These are phyloP conservation scores for Fraxinus sp. DNA, from an alignment of 305 asterid species.

Conservation along the genomic window DNA sequence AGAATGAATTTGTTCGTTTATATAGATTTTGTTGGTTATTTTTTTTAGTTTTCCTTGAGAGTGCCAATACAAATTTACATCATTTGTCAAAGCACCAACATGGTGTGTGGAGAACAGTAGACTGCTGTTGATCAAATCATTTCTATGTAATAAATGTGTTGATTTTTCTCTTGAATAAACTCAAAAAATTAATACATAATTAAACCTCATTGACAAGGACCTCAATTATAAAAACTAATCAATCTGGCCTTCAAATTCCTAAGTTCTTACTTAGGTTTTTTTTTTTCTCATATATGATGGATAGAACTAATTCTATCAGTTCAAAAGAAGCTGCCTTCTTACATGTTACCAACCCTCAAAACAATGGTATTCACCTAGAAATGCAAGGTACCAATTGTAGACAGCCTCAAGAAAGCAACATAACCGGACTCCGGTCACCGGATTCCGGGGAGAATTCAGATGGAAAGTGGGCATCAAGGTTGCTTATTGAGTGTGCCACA, in stretches of 20 bases:
- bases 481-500: slow-evolving; percentile 65
- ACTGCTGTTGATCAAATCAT: not conserved
- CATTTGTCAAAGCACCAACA: slow-evolving; percentile 1
- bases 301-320: slow-evolving; percentile 27
- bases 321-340: slow-evolving; percentile 28
- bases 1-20: not conserved
- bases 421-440: slow-evolving; percentile 29
- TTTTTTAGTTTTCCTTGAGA: not conserved
- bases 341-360: slow-evolving; percentile 33
- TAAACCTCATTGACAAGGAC: not conserved
- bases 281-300: not conserved
- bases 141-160: not conserved
- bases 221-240: not conserved
- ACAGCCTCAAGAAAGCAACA: slow-evolving; percentile 17
- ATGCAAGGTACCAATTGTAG: slow-evolving; percentile 29
- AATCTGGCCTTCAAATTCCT: not conserved
- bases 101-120: not conserved
- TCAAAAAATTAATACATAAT: not conserved
- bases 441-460: slow-evolving; percentile 21
- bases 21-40: not conserved
- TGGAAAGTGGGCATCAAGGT: slow-evolving; percentile 63
- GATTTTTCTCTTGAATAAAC: not conserved
- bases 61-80: not conserved
- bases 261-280: not conserved
- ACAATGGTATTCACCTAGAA: slow-evolving; percentile 23